Conservation (phyloP, 1,139 yeast species). For the Geotrichum fermentans region DNA sequence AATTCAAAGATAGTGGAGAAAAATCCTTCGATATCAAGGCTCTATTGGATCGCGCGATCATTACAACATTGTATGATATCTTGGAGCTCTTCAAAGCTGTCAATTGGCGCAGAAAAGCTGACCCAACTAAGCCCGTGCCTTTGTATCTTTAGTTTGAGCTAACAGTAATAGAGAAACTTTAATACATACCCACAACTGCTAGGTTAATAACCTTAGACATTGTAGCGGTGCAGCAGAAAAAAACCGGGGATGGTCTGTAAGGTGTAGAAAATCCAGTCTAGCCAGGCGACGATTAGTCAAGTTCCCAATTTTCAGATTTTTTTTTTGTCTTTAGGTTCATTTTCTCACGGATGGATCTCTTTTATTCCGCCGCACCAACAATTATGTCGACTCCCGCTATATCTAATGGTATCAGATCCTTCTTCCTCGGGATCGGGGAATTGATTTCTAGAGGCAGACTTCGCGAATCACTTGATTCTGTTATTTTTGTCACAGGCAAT, state of each 20-base stretch:
- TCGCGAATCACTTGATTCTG: constrained; percentile 9
- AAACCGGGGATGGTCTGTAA: too few relatives aligned
- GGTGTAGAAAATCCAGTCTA: too few relatives aligned
- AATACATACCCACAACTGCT: constrained; percentile 62
- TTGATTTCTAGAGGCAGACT: constrained; percentile 9
- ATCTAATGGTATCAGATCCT: constrained; percentile 13
- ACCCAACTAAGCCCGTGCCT: constrained; percentile 93
- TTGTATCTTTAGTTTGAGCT: background rate
- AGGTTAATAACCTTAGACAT: constrained; percentile 63
- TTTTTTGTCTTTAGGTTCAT: too few relatives aligned
- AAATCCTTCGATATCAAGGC: constrained; percentile 67
- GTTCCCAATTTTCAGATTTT: too few relatives aligned
- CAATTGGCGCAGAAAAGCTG: constrained; percentile 78
- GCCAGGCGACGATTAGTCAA: too few relatives aligned
- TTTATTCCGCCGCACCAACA: too few relatives aligned
- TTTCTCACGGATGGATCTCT: too few relatives aligned
- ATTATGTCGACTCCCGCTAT: constrained; percentile 1
- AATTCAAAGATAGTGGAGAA: constrained; percentile 58
- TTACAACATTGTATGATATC: constrained; percentile 61
- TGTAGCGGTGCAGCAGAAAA: background rate
- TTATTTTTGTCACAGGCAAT: constrained; percentile 66
- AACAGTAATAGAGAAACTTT: background rate
- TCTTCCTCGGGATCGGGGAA: constrained; percentile 11
- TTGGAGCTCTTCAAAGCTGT: constrained; percentile 42
- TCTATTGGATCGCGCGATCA: constrained; percentile 68